Evolutionary conservation across 371 early-diverging fungal species (phyloP), one percentile per base, ranked within the genome.

Genomic region (Lichtheimia ornata): DNA sequence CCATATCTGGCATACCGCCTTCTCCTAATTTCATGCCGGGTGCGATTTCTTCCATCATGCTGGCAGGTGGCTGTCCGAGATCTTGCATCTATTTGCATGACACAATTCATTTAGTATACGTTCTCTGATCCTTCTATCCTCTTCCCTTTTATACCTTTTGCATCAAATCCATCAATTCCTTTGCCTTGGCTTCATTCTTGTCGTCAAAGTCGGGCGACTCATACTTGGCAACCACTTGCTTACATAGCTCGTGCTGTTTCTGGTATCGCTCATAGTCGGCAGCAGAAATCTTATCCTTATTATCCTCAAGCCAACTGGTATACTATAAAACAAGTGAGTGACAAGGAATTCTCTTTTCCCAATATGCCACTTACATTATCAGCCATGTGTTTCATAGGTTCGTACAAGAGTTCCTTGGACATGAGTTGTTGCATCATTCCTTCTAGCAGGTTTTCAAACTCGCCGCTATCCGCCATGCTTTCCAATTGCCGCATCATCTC

Each of bases 401-500:
- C 97, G 74, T 94, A 92, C 20, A 97, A 81, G 44, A 96, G 70
- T 50, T 96, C 97, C 68, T 93, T 94, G 53, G 91, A 88, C 90
- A 95, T 91, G 41, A 97, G 73, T 70, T 93, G 88, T 53, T 91
- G 88, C 88, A 97, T 91, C 82, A 97, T 89, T 20, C 88, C 88
- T 63, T 92, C 93, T 15, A 96, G 85, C 59, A 94, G 84, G 40
- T 88, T 82, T 69, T 94, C 92, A 72, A 96, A 92, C 55, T 93
- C 93, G 12, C 84, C 81, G 56, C 80, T 84, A 41, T 91, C 91
- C 62, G 92, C 86, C 69, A 94, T 63, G 1, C 78, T 78, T 69
- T 95, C 97, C 81, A 97, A 87, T 64, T 95, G 94, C 59, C 85
- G 88, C 91, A 97, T 91, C 82, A 95, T 85, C 63, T 94, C 89